phyloP scores from a whole-genome alignment of 1,284 basidiomycete species.

The Lentinus polychrous region DNA sequence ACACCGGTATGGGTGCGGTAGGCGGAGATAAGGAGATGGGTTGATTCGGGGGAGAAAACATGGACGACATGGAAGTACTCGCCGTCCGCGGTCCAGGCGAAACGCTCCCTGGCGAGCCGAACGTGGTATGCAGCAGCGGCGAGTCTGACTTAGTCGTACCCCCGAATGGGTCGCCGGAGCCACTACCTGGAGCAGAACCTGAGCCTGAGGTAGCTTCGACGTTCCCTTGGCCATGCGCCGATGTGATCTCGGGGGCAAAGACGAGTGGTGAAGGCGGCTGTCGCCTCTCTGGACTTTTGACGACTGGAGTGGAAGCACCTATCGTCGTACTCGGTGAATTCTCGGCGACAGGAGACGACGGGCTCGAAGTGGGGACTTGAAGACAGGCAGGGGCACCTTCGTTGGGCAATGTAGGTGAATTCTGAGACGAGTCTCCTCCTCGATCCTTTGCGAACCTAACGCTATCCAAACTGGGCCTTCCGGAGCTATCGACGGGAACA shows the following conservation, averaged over 20 bases:
- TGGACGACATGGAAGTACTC: slow-evolving; percentile 12
- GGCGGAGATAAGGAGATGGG: slow-evolving; percentile 15
- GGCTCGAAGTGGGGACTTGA: background rate
- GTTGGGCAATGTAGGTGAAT: slow-evolving; percentile 4
- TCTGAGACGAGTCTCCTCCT: slow-evolving; percentile 3
- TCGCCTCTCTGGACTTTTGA: background rate
- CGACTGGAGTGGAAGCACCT: background rate
- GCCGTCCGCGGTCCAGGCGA: no score
- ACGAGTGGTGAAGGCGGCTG: background rate
- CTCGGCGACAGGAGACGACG: background rate
- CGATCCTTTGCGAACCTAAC: slow-evolving; percentile 2
- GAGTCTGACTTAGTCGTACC: slow-evolving; percentile 21
- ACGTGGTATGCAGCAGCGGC: slow-evolving; percentile 46
- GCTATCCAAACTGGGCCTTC: slow-evolving; percentile 18
- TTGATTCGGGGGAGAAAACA: slow-evolving; percentile 17
- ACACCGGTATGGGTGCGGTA: slow-evolving; percentile 13
- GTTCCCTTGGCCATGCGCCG: background rate
- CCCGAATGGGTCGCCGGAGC: no score
- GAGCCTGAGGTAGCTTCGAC: background rate
- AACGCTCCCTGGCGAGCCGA: slow-evolving; percentile 37
- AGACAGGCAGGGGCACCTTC: slow-evolving; percentile 4
- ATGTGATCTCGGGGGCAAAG: slow-evolving; percentile 2
- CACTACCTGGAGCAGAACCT: slow-evolving; percentile 5
- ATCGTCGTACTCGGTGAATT: background rate
- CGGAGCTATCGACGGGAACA: slow-evolving; percentile 21